A percentile compares a stretch with the other conserved stretches of the same genome.
These are phyloP conservation scores for Catharanthus roseus DNA, from an alignment of 257 asterid genomes.

Conservation along the genomic window DNA sequence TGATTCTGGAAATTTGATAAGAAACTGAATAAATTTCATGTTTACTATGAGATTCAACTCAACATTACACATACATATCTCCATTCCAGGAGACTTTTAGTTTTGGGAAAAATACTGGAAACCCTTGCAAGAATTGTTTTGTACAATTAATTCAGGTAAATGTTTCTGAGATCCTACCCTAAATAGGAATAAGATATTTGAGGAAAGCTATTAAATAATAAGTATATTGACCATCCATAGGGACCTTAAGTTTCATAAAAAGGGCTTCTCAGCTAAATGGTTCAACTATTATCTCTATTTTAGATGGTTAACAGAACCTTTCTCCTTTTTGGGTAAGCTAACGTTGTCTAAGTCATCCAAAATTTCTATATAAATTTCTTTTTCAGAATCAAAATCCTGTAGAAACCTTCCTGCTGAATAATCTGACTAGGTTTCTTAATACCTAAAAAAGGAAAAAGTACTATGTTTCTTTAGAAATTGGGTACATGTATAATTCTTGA, in stretches of 20 bases:
- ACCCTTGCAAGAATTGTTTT: background rate
- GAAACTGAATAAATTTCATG: background rate
- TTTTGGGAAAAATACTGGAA: background rate
- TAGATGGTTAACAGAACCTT: no score
- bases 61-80: background rate
- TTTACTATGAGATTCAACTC: constrained; percentile 2
- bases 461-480: background rate
- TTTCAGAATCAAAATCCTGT: no score
- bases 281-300: no score
- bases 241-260: no score
- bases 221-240: no score
- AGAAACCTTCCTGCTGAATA: no score
- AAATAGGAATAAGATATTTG: background rate
- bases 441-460: background rate
- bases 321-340: background rate
- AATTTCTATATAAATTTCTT: background rate
- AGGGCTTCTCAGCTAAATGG: no score
- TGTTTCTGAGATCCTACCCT: no score
- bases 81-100: background rate
- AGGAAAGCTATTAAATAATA: no score
- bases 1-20: no score
- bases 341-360: background rate
- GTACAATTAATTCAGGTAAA: no score
- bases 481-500: background rate
- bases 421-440: background rate